A percentile compares a stretch with the other conserved stretches of the same genome.
phyloP scores from a whole-genome alignment of 1,284 basidiomycete species.

The Cutaneotrichosporon dermatis region DNA sequence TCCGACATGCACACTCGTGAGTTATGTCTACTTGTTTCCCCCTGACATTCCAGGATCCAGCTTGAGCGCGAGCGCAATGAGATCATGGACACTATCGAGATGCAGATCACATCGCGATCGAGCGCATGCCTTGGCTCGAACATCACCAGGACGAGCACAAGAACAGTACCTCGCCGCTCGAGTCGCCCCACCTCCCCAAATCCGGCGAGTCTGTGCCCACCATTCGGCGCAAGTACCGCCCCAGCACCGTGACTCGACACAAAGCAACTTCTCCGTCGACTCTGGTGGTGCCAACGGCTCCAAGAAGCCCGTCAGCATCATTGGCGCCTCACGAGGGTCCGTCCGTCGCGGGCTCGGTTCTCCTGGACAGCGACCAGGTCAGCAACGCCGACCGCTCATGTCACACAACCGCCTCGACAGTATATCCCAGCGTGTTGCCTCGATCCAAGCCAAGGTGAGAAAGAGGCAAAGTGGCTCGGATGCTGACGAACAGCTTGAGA shows the following conservation, averaged over 20 bases:
- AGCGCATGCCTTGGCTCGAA: constrained; percentile 18
- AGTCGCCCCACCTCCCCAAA: constrained; percentile 8
- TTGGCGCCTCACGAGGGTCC: constrained; percentile 22
- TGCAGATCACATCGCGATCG: constrained; percentile 40
- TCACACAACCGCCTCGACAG: constrained; percentile 19
- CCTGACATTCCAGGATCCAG: constrained; percentile 31
- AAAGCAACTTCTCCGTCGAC: constrained; percentile 21
- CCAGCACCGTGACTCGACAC: constrained; percentile 24
- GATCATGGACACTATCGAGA: constrained; percentile 45
- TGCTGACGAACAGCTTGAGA: constrained; percentile 19
- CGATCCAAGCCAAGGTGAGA: constrained; percentile 34
- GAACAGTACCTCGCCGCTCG: neutral
- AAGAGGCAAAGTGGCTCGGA: rapidly evolving
- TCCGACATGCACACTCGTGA: constrained; percentile 47
- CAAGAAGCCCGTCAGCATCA: constrained; percentile 18
- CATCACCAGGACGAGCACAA: neutral
- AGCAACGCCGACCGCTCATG: constrained; percentile 15
- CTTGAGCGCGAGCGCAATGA: constrained; percentile 46
- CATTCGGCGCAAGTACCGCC: constrained; percentile 12
- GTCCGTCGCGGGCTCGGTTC: constrained; percentile 17
- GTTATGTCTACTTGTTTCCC: constrained; percentile 1
- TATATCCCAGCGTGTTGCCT: constrained; percentile 28
- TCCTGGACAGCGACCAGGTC: constrained; percentile 15
- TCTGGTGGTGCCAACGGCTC: neutral
- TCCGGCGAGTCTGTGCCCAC: neutral